Conservation (phyloP, 805 yeast genomes). For the Ogataea henricii region DNA sequence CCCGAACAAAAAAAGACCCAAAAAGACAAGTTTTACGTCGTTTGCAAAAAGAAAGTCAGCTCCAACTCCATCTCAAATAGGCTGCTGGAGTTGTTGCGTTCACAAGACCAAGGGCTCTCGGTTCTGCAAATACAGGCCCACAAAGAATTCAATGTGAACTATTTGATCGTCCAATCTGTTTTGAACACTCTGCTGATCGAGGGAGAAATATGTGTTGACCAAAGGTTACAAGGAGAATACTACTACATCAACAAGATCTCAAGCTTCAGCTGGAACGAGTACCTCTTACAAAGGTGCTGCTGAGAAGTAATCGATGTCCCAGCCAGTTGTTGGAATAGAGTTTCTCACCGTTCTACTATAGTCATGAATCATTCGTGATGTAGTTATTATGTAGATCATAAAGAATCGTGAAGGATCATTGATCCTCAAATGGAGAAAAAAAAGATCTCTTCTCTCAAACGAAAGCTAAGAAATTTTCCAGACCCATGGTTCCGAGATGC, state of each 20-base stretch:
- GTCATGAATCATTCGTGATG: background rate
- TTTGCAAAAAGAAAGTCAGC: conserved; percentile 29
- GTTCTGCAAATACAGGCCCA: conserved; percentile 31
- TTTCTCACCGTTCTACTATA: background rate
- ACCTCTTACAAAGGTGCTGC: background rate
- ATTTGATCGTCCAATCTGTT: conserved; percentile 32
- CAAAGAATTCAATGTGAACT: conserved; percentile 30
- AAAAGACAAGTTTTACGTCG: conserved; percentile 23
- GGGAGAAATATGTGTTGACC: conserved; percentile 34
- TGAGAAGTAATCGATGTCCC: too few relatives aligned
- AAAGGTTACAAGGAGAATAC: conserved; percentile 30
- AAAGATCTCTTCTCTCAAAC: background rate
- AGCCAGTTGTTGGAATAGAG: too few relatives aligned
- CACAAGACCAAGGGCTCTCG: conserved; percentile 27
- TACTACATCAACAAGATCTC: conserved; percentile 34
- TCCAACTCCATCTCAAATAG: conserved; percentile 28
- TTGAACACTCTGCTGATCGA: conserved; percentile 24
- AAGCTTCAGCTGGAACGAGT: conserved; percentile 23
- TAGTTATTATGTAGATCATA: conserved; percentile 5
- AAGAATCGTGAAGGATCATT: conserved; percentile 1
- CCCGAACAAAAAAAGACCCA: conserved; percentile 27
- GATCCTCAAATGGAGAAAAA: background rate
- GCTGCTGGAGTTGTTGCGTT: conserved; percentile 20
- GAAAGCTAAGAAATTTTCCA: background rate
- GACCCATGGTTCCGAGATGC: background rate